phyloP scores from a whole-genome alignment of 345 rosid genomes.

The Melastoma malabathricum region DNA sequence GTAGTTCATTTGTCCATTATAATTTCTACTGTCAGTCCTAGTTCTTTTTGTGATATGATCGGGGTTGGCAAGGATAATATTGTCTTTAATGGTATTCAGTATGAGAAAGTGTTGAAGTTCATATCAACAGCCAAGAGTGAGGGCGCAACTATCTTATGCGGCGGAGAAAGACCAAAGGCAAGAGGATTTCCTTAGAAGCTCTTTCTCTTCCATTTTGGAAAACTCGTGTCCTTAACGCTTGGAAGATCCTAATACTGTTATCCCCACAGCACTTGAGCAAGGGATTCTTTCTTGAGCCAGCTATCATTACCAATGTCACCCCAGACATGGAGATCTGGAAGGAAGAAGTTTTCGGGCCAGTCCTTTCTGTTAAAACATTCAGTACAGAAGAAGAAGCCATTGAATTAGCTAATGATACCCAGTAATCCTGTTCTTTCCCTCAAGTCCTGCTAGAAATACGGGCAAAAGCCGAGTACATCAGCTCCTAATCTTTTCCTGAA shows the following conservation, averaged over 20 bases:
- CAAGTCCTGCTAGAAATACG: neutral
- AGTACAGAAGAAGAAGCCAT: conserved; percentile 89
- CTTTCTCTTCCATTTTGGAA: too few relatives aligned
- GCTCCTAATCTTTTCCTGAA: too few relatives aligned
- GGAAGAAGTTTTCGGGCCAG: conserved; percentile 98
- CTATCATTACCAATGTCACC: conserved; percentile 56
- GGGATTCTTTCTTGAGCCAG: conserved; percentile 80
- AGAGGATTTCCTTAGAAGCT: conserved; percentile 1
- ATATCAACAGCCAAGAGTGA: conserved; percentile 76
- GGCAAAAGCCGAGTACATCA: neutral
- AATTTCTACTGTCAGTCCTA: too few relatives aligned
- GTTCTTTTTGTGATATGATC: too few relatives aligned
- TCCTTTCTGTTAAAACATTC: conserved; percentile 83
- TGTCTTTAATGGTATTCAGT: conserved; percentile 36
- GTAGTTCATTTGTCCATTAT: conserved; percentile 16
- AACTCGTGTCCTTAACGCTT: too few relatives aligned
- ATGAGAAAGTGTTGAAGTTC: conserved; percentile 58
- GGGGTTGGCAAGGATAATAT: too few relatives aligned
- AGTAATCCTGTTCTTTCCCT: conserved; percentile 34
- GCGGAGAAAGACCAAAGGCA: conserved; percentile 83
- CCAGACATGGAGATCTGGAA: conserved; percentile 98
- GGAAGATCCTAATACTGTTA: too few relatives aligned
- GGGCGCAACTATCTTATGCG: conserved; percentile 76
- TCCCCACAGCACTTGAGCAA: conserved; percentile 49
- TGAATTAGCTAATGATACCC: conserved; percentile 81